Conservation (phyloP, 495 filamentous ascomycete genomes). For the Aspergillus olivimuriae region DNA sequence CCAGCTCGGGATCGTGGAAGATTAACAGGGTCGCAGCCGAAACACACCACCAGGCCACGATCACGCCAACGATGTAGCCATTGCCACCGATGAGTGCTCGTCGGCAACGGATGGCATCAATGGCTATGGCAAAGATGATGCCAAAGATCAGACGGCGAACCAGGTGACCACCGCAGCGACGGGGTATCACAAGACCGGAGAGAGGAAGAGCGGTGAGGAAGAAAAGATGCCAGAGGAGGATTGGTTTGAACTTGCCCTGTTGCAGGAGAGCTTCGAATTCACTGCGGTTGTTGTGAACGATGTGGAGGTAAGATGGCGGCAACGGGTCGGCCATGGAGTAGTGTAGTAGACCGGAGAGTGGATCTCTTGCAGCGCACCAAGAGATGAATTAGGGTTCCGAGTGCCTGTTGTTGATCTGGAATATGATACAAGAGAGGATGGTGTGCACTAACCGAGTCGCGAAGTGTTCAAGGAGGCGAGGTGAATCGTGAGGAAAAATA, state of each 20-base stretch:
- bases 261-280: constrained; percentile 21
- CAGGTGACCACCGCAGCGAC: constrained; percentile 15
- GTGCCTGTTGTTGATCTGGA: too few species aligned
- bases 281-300: constrained; percentile 7
- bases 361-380: too few species aligned
- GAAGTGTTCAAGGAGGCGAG: too few species aligned
- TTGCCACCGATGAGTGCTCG: constrained; percentile 51
- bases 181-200: constrained; percentile 29
- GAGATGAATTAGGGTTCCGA: too few species aligned
- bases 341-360: too few species aligned
- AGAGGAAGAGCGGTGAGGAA: constrained; percentile 24
- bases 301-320: constrained; percentile 8
- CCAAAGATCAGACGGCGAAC: constrained; percentile 50
- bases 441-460: too few species aligned
- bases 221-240: constrained; percentile 33
- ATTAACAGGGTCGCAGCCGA: constrained; percentile 59
- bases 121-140: constrained; percentile 40
- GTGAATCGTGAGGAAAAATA: too few species aligned
- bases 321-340: constrained; percentile 19
- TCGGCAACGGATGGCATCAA: constrained; percentile 33
- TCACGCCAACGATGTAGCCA: constrained; percentile 62
- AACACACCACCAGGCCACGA: constrained; percentile 58
- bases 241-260: constrained; percentile 27
- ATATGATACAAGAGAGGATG: too few species aligned
- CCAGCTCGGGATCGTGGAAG: constrained; percentile 57